These are phyloP conservation scores for Zarea fungicola DNA, from an alignment of 2,329 filamentous ascomycete species.

Conservation along the genomic window DNA sequence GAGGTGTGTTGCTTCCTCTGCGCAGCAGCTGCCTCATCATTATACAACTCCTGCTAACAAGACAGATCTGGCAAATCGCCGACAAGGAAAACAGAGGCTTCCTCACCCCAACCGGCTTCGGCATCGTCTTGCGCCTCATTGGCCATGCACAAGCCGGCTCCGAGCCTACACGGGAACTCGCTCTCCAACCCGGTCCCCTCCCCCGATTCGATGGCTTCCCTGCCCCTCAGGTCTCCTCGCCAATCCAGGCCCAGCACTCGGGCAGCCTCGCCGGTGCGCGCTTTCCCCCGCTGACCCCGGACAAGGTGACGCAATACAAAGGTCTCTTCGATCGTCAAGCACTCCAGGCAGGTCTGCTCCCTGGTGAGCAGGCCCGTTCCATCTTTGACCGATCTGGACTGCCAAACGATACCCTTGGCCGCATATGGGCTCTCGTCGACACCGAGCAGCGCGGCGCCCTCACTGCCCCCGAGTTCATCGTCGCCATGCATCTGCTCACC, in stretches of 20 bases:
- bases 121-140: slow-evolving; percentile 87
- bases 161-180: slow-evolving; percentile 74
- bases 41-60: too few relatives aligned
- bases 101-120: slow-evolving; percentile 87
- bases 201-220: slow-evolving; percentile 81
- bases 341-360: slow-evolving; percentile 65
- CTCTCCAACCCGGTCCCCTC: slow-evolving; percentile 79
- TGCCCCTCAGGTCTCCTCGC: slow-evolving; percentile 36
- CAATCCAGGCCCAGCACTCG: slow-evolving; percentile 52
- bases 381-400: slow-evolving; percentile 93
- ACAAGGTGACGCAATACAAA: slow-evolving; percentile 86
- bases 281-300: slow-evolving; percentile 80
- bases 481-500: slow-evolving; percentile 94
- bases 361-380: slow-evolving; percentile 80
- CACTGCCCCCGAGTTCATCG: slow-evolving; percentile 86
- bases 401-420: slow-evolving; percentile 84
- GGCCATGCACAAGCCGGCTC: slow-evolving; percentile 89
- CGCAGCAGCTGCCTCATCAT: slow-evolving; percentile 3
- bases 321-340: slow-evolving; percentile 87
- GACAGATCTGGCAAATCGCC: slow-evolving; percentile 96
- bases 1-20: slow-evolving; percentile 54
- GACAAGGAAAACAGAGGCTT: slow-evolving; percentile 95
- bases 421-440: slow-evolving; percentile 93
- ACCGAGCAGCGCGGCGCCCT: slow-evolving; percentile 87
- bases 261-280: slow-evolving; percentile 61